phyloP scores from a whole-genome alignment of 2,329 filamentous ascomycete genomes.

The Ceratocystis eucalypticola region DNA sequence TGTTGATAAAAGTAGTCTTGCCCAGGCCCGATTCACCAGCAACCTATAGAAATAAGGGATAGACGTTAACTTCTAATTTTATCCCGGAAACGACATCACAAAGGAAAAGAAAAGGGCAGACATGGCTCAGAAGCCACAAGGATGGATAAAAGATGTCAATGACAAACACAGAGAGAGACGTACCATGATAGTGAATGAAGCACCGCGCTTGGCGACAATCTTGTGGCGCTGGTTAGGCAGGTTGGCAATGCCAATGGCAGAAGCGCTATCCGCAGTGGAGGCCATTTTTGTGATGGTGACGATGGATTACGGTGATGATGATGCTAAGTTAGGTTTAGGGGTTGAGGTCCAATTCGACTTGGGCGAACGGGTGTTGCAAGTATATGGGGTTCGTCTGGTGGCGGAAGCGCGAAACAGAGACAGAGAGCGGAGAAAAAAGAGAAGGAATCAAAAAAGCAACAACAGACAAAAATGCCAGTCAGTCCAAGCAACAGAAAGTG shows the following conservation, averaged over 20 bases:
- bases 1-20: slow-evolving; percentile 99
- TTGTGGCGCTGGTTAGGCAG: slow-evolving; percentile 62
- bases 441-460: slow-evolving; percentile 14
- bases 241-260: slow-evolving; percentile 61
- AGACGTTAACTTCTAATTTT: too few species aligned
- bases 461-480: slow-evolving; percentile 7
- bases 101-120: not conserved
- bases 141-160: not conserved
- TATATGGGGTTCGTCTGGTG: slow-evolving; percentile 10
- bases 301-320: slow-evolving; percentile 1
- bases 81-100: not conserved
- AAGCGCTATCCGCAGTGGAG: slow-evolving; percentile 45
- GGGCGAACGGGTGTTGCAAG: not conserved
- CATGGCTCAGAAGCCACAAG: not conserved
- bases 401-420: slow-evolving; percentile 17
- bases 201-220: slow-evolving; percentile 72
- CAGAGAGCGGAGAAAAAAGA: slow-evolving; percentile 9
- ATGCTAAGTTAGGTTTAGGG: not conserved
- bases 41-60: slow-evolving; percentile 43
- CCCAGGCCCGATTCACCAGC: slow-evolving; percentile 95
- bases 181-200: slow-evolving; percentile 99
- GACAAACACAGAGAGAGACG: slow-evolving; percentile 22
- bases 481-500: not conserved
- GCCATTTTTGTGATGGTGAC: slow-evolving; percentile 36
- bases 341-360: not conserved